phyloP scores from a whole-genome alignment of 2,329 filamentous ascomycete genomes.

The Trichoderma asperellum region DNA sequence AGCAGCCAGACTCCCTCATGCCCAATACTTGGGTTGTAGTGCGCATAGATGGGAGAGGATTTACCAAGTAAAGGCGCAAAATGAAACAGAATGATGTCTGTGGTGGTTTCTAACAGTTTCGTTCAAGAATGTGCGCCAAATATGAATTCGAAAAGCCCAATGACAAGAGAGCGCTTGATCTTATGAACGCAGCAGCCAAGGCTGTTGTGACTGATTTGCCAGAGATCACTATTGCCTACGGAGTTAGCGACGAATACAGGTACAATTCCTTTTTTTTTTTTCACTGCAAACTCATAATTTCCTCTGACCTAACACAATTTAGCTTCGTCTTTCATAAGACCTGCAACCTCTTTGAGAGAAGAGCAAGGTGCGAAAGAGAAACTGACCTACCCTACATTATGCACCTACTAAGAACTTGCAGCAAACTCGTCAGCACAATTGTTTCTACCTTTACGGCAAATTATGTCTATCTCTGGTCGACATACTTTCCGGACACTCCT shows the following conservation, averaged over 20 bases:
- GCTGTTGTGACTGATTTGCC: constrained; percentile 81
- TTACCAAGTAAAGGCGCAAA: constrained; percentile 74
- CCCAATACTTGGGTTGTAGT: constrained; percentile 96
- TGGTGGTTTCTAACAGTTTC: not conserved
- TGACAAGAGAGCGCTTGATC: constrained; percentile 79
- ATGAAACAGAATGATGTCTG: not conserved
- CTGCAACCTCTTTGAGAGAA: constrained; percentile 81
- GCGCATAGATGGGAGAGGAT: constrained; percentile 89
- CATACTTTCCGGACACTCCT: constrained; percentile 71
- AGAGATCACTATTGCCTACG: constrained; percentile 86
- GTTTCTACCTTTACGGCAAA: constrained; percentile 93
- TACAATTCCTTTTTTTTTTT: constrained; percentile 36
- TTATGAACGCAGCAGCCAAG: constrained; percentile 94
- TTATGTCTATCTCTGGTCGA: constrained; percentile 81
- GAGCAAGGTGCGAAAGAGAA: constrained; percentile 66
- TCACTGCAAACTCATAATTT: not conserved
- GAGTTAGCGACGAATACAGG: constrained; percentile 93
- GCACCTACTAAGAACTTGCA: constrained; percentile 43
- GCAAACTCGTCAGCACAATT: constrained; percentile 88
- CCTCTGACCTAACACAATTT: not conserved
- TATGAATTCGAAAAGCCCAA: constrained; percentile 93
- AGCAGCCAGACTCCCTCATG: constrained; percentile 77
- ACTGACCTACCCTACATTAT: not conserved
- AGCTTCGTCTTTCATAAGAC: constrained; percentile 90
- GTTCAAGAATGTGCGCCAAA: constrained; percentile 72